phyloP scores from a whole-genome alignment of 106 monocot species.

The Iris macrosiphon region DNA sequence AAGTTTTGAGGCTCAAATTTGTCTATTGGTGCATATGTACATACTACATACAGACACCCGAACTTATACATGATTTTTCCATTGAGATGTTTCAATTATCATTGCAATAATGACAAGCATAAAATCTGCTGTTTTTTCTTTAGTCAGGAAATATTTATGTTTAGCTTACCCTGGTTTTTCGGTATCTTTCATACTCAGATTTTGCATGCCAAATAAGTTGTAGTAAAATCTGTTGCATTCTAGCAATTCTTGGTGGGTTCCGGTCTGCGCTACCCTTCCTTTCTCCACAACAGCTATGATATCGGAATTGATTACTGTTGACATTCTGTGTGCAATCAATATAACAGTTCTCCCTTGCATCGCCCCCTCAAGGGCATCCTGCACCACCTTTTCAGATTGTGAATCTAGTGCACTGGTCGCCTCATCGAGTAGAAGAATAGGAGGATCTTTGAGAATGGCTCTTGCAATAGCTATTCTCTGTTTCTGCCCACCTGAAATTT shows the following conservation, averaged over 20 bases:
- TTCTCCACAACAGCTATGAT: constrained; percentile 35
- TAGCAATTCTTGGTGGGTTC: constrained; percentile 35
- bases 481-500: constrained; percentile 48
- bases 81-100: constrained; percentile 1
- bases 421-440: constrained; percentile 51
- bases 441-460: constrained; percentile 40
- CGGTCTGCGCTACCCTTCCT: constrained; percentile 34
- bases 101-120: not conserved
- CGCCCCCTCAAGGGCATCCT: constrained; percentile 36
- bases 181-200: constrained; percentile 5
- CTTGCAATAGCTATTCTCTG: constrained; percentile 56
- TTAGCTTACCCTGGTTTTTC: constrained; percentile 14
- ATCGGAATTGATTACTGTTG: constrained; percentile 36
- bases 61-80: not conserved
- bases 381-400: constrained; percentile 41
- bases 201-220: constrained; percentile 22
- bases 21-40: not conserved
- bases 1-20: not conserved
- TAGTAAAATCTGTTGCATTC: constrained; percentile 28
- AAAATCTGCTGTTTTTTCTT: too few species aligned
- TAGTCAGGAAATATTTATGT: too few species aligned
- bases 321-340: constrained; percentile 42
- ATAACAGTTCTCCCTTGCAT: constrained; percentile 47
- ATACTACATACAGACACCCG: not conserved
- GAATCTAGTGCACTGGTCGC: constrained; percentile 52